Conservation (phyloP, 176 grass and related monocot genomes). For the Juncus effusus region DNA sequence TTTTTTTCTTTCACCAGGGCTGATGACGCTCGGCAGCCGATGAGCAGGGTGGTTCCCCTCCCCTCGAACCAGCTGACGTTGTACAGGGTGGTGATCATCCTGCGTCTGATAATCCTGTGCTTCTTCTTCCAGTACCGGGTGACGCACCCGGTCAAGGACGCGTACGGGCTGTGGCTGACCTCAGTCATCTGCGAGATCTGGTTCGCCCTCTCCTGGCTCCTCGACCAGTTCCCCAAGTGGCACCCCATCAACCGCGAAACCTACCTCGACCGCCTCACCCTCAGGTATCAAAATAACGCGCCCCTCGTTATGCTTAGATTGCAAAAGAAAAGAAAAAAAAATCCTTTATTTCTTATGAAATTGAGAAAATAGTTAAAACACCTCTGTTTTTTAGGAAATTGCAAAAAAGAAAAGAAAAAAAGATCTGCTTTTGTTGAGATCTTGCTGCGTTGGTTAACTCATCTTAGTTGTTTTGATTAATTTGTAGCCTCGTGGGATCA, state of each 20-base stretch:
- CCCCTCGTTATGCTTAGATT: background rate
- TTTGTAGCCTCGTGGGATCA: too few species aligned
- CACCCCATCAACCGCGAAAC: slow-evolving; percentile 89
- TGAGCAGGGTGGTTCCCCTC: slow-evolving; percentile 82
- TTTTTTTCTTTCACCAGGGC: slow-evolving; percentile 50
- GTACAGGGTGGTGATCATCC: slow-evolving; percentile 73
- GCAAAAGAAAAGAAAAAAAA: too few species aligned
- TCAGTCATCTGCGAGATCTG: slow-evolving; percentile 96
- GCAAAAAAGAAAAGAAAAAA: too few species aligned
- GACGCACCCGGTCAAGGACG: slow-evolving; percentile 79
- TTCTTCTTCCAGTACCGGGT: slow-evolving; percentile 98
- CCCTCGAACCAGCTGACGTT: slow-evolving; percentile 68
- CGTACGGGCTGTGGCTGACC: slow-evolving; percentile 81
- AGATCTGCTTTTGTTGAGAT: too few species aligned
- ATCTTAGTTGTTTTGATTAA: too few species aligned
- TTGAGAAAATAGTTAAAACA: too few species aligned
- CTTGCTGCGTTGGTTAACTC: too few species aligned
- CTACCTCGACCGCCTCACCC: slow-evolving; percentile 74
- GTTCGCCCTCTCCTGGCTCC: slow-evolving; percentile 95
- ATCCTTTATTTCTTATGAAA: too few species aligned
- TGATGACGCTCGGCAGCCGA: slow-evolving; percentile 92
- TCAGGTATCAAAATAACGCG: slow-evolving; percentile 40
- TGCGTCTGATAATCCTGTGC: slow-evolving; percentile 78
- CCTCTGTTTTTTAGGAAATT: too few species aligned
- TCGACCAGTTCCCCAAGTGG: slow-evolving; percentile 95